Percentiles rank a stretch among this genome's conserved stretches.
These are phyloP conservation scores for Nitzschia sp. DNA, from an alignment of 108 stramenopile species.

Conservation along the genomic window DNA sequence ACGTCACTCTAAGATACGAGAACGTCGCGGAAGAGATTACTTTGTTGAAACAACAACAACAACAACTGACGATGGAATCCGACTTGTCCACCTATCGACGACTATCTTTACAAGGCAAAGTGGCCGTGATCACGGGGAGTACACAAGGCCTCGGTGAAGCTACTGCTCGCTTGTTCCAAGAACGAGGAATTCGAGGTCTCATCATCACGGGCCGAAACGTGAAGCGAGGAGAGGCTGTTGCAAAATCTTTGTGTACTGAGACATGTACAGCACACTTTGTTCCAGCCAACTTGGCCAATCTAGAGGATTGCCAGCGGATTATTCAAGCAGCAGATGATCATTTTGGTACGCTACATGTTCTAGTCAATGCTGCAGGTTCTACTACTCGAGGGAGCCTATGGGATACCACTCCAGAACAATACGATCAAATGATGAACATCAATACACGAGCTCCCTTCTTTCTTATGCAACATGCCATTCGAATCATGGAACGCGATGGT, in stretches of 20 bases:
- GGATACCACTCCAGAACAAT: constrained; percentile 31
- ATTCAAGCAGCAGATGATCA: constrained; percentile 21
- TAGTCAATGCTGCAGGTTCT: constrained; percentile 31
- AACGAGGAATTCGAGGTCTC: constrained; percentile 26
- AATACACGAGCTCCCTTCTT: constrained; percentile 30
- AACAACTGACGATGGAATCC: too few species aligned
- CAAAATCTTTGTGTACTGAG: constrained; percentile 7
- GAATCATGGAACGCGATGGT: constrained; percentile 32
- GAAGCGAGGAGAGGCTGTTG: constrained; percentile 17
- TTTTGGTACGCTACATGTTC: constrained; percentile 29
- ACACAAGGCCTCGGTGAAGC: constrained; percentile 36
- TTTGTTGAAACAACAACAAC: too few species aligned
- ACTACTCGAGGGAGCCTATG: constrained; percentile 27
- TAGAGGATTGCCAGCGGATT: constrained; percentile 21
- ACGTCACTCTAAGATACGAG: too few species aligned
- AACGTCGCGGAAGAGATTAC: too few species aligned
- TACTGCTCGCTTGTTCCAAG: constrained; percentile 19
- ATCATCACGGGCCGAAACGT: constrained; percentile 29
- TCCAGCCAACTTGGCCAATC: constrained; percentile 14
- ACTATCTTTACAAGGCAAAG: constrained; percentile 10
- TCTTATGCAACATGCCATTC: constrained; percentile 32
- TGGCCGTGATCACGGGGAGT: constrained; percentile 28
- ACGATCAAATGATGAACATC: constrained; percentile 31
- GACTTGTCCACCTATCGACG: too few species aligned
- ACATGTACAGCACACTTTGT: constrained; percentile 21